Conservation (phyloP, 164 flowering plant genomes). For the Tetrastigma voinierianum region DNA sequence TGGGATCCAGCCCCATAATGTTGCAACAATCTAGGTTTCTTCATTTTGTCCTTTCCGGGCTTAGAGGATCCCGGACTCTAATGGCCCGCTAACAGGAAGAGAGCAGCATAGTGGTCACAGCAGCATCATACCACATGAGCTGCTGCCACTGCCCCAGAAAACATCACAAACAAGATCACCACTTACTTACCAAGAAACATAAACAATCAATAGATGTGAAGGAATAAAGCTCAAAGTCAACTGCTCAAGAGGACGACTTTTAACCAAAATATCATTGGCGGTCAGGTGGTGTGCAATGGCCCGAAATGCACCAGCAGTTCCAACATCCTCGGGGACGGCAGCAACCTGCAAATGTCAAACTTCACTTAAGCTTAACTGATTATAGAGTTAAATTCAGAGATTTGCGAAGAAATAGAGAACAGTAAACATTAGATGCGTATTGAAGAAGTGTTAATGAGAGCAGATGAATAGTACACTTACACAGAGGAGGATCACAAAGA, state of each 20-base stretch:
- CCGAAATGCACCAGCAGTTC: slow-evolving; percentile 96
- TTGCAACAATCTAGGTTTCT: slow-evolving; percentile 69
- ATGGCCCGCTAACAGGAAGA: slow-evolving; percentile 77
- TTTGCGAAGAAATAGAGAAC: too few relatives aligned
- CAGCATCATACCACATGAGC: slow-evolving; percentile 93
- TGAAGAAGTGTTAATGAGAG: too few relatives aligned
- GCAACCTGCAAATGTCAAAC: slow-evolving; percentile 55
- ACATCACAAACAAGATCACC: slow-evolving; percentile 97
- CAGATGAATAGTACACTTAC: too few relatives aligned
- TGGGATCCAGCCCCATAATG: slow-evolving; percentile 78
- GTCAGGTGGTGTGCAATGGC: slow-evolving; percentile 84
- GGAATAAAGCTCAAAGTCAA: slow-evolving; percentile 5
- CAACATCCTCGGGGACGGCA: slow-evolving; percentile 92
- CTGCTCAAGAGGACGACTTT: slow-evolving; percentile 10
- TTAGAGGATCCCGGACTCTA: slow-evolving; percentile 76
- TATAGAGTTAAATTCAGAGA: too few relatives aligned
- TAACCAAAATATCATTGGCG: slow-evolving; percentile 86
- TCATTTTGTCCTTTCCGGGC: slow-evolving; percentile 92
- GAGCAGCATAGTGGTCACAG: slow-evolving; percentile 85
- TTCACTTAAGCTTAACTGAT: slow-evolving; percentile 1
- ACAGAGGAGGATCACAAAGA: too few relatives aligned
- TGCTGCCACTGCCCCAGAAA: slow-evolving; percentile 95
- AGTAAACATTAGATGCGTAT: too few relatives aligned
- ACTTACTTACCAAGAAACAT: slow-evolving; percentile 72
- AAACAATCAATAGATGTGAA: slow-evolving; percentile 4